These are phyloP conservation scores for Sphenostylis stenocarpa DNA, from an alignment of 306 rosid species.

Conservation along the genomic window DNA sequence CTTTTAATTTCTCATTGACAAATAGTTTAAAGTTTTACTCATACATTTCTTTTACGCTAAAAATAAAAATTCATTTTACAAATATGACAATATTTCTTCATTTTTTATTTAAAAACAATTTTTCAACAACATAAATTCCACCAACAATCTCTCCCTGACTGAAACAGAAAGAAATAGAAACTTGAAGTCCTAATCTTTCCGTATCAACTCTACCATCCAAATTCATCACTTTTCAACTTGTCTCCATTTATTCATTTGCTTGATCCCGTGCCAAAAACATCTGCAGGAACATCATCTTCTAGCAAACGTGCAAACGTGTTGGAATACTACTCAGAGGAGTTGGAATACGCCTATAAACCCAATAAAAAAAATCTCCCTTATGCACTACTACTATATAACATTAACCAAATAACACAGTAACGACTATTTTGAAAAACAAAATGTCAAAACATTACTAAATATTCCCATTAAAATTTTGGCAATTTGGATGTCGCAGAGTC, in stretches of 20 bases:
- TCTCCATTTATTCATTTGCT: background rate
- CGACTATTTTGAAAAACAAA: background rate
- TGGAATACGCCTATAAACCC: background rate
- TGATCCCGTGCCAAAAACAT: background rate
- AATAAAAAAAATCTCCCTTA: too few relatives aligned
- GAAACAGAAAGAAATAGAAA: background rate
- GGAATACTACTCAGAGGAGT: background rate
- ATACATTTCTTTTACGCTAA: too few relatives aligned
- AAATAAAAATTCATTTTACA: too few relatives aligned
- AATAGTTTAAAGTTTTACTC: too few relatives aligned
- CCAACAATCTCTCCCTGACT: background rate
- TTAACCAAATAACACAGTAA: background rate
- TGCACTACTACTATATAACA: too few relatives aligned
- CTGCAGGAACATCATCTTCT: background rate
- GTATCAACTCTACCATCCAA: background rate
- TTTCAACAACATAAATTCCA: too few relatives aligned
- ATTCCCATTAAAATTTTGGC: background rate
- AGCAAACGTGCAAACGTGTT: too few relatives aligned
- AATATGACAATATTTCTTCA: too few relatives aligned
- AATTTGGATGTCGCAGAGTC: background rate
- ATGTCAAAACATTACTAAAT: background rate
- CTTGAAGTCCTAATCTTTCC: too few relatives aligned
- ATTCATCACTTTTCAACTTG: background rate
- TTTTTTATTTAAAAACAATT: too few relatives aligned
- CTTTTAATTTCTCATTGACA: too few relatives aligned